phyloP scores from a whole-genome alignment of 1,284 basidiomycete species.

The Tilletia indica region DNA sequence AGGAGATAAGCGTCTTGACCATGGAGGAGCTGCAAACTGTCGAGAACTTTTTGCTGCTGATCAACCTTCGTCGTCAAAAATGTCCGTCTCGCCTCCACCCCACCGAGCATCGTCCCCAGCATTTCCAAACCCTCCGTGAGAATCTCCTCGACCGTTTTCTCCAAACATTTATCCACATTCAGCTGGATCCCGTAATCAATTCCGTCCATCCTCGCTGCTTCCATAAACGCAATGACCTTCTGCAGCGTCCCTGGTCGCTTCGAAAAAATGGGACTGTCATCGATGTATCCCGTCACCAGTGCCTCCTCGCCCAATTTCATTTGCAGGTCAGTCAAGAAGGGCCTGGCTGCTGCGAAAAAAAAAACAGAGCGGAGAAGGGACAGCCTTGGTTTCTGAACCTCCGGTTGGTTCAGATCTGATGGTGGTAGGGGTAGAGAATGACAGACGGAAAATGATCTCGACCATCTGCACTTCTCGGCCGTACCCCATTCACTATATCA shows the following conservation, averaged over 20 bases:
- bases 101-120: not conserved
- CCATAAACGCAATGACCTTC: not conserved
- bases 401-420: too few relatives aligned
- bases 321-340: not conserved
- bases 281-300: not conserved
- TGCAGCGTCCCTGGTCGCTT: not conserved
- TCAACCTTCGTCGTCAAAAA: not conserved
- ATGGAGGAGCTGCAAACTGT: not conserved
- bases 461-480: too few relatives aligned
- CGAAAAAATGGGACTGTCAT: not conserved
- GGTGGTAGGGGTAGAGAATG: too few relatives aligned
- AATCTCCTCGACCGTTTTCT: not conserved
- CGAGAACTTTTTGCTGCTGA: not conserved
- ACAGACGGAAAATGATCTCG: too few relatives aligned
- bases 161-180: not conserved
- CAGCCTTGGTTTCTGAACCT: not conserved
- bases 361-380: not conserved
- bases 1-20: not conserved
- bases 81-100: not conserved
- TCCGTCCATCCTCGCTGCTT: not conserved
- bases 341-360: not conserved
- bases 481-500: too few relatives aligned
- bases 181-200: not conserved
- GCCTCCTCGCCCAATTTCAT: not conserved
- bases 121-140: not conserved